phyloP scores from a whole-genome alignment of 2,329 filamentous ascomycete genomes.

The Hypomyces perniciosus region DNA sequence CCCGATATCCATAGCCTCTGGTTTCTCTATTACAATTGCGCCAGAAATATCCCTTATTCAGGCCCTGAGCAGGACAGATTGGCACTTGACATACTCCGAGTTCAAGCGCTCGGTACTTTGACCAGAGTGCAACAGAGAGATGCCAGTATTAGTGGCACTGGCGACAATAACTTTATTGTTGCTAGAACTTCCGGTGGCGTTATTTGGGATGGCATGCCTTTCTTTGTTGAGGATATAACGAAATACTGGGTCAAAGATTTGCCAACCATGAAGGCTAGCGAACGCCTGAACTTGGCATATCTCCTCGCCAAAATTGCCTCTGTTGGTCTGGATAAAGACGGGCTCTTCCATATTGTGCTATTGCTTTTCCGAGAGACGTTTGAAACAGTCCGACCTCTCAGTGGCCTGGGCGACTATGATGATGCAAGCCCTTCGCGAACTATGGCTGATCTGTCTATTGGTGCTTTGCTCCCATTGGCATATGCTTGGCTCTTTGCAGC shows the following conservation, averaged over 20 bases:
- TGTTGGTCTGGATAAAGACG: neutral
- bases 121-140: neutral
- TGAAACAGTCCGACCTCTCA: constrained; percentile 1
- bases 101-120: neutral
- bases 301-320: constrained; percentile 9
- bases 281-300: constrained; percentile 7
- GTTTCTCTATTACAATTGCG: neutral
- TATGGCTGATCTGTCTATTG: constrained; percentile 1
- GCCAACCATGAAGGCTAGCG: constrained; percentile 1
- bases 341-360: constrained; percentile 4
- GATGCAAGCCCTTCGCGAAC: neutral
- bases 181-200: constrained; percentile 3
- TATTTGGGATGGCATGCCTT: constrained; percentile 8
- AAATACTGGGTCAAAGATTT: constrained; percentile 6
- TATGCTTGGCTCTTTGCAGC: constrained; percentile 1
- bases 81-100: neutral
- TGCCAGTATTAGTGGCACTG: neutral
- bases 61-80: neutral
- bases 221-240: constrained; percentile 7
- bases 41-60: neutral
- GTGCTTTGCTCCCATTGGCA: constrained; percentile 2
- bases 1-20: neutral
- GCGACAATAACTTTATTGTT: neutral
- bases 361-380: constrained; percentile 8
- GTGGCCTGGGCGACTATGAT: neutral